phyloP scores from a whole-genome alignment of 139 green algal species.

The Micractinium conductrix region DNA sequence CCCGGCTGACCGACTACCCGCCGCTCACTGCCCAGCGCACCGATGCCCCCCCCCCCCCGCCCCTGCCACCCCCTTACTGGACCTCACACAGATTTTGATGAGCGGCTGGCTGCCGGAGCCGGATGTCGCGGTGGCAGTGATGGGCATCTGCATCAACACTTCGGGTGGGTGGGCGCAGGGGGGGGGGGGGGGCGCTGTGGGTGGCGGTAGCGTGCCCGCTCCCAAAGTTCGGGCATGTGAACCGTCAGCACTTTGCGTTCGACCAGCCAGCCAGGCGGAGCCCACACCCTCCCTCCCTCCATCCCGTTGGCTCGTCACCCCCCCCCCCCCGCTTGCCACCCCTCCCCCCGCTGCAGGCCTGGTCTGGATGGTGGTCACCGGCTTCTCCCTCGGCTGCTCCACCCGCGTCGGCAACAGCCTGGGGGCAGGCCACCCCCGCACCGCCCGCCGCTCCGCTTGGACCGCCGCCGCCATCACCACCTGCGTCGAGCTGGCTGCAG shows the following conservation, averaged over 20 bases:
- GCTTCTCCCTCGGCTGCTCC: neutral
- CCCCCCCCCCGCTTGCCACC: neutral
- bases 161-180: neutral
- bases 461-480: neutral
- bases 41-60: too few species aligned
- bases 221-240: neutral
- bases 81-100: too few species aligned
- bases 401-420: constrained; percentile 23
- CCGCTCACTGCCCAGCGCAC: too few species aligned
- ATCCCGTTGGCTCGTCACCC: neutral
- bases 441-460: constrained; percentile 13
- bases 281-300: neutral
- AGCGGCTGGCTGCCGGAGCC: constrained; percentile 26
- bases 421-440: neutral
- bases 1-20: too few species aligned
- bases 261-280: neutral
- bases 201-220: neutral
- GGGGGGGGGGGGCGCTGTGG: too few species aligned
- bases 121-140: constrained; percentile 5
- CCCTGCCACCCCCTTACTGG: too few species aligned
- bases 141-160: constrained; percentile 26
- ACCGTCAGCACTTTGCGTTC: neutral
- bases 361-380: constrained; percentile 15
- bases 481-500: constrained; percentile 4
- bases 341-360: neutral